phyloP scores from a whole-genome alignment of 805 yeast genomes.

The Yamadazyma paraphyllophila region DNA sequence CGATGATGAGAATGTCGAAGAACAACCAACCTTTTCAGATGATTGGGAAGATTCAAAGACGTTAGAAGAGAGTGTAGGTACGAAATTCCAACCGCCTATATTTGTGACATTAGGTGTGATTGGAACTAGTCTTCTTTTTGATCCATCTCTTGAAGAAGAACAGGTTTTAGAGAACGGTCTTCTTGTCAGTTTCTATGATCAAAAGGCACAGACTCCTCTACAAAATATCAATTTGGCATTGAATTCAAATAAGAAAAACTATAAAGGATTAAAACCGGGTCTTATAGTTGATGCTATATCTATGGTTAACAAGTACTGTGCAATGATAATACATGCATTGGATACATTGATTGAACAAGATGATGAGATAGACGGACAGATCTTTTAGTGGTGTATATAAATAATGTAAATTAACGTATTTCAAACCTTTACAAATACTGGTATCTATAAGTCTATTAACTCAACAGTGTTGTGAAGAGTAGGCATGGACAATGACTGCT shows the following conservation, averaged over 20 bases:
- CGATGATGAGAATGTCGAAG: slow-evolving; percentile 73
- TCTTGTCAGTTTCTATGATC: slow-evolving; percentile 66
- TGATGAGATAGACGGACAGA: slow-evolving; percentile 30
- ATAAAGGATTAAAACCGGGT: slow-evolving; percentile 54
- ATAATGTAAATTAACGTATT: neutral
- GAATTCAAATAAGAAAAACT: slow-evolving; percentile 40
- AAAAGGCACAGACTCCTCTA: slow-evolving; percentile 70
- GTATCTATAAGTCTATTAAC: neutral
- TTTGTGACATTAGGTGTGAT: slow-evolving; percentile 74
- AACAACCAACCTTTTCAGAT: slow-evolving; percentile 87
- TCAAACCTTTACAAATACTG: no score
- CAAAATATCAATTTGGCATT: slow-evolving; percentile 63
- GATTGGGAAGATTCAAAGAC: slow-evolving; percentile 67
- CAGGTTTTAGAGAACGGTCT: slow-evolving; percentile 85
- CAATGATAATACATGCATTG: slow-evolving; percentile 57
- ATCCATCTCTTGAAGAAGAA: slow-evolving; percentile 88
- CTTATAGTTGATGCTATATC: slow-evolving; percentile 53
- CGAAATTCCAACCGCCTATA: slow-evolving; percentile 63
- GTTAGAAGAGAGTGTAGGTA: slow-evolving; percentile 30
- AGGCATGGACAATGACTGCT: slow-evolving; percentile 90
- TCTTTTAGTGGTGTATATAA: slow-evolving; percentile 17
- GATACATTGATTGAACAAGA: slow-evolving; percentile 45
- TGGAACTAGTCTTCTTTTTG: slow-evolving; percentile 67
- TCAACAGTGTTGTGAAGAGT: slow-evolving; percentile 65
- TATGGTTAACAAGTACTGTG: slow-evolving; percentile 61